Conservation (phyloP, 2,329 filamentous ascomycete genomes). For the Penicillium sp. region DNA sequence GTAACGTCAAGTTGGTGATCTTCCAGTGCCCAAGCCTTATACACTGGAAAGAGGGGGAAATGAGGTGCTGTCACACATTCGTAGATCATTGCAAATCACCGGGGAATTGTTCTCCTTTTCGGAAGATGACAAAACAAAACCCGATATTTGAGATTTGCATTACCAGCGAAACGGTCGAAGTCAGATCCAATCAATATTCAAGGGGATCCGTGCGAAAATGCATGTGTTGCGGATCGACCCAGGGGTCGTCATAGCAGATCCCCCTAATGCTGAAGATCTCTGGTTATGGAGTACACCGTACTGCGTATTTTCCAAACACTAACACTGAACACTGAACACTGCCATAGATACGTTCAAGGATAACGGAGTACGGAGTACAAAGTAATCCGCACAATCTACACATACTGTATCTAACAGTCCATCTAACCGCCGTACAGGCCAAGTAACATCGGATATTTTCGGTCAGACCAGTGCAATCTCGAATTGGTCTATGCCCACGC, state of each 20-base stretch:
- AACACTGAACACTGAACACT: too few species aligned
- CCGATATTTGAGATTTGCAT: slow-evolving; percentile 27
- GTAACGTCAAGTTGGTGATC: not conserved
- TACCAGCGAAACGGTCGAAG: slow-evolving; percentile 23
- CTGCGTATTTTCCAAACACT: too few species aligned
- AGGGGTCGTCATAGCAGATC: slow-evolving; percentile 24
- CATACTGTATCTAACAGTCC: not conserved
- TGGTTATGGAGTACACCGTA: not conserved
- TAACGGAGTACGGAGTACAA: not conserved
- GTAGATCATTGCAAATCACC: not conserved
- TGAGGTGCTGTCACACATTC: not conserved
- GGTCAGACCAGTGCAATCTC: slow-evolving; percentile 10
- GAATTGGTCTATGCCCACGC: slow-evolving; percentile 1
- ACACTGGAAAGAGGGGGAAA: not conserved
- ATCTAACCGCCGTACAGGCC: not conserved
- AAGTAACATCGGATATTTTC: slow-evolving; percentile 9
- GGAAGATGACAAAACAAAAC: not conserved
- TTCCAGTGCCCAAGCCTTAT: too few species aligned
- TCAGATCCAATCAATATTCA: slow-evolving; percentile 29
- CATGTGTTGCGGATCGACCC: slow-evolving; percentile 22
- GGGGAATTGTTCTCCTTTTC: slow-evolving; percentile 8
- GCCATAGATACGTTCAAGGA: too few species aligned
- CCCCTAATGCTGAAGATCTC: slow-evolving; percentile 16
- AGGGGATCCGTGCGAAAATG: slow-evolving; percentile 21
- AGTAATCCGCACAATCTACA: not conserved